Evolutionary conservation across 768 basidiomycete species (phyloP), one percentile per base, ranked within the genome.

Genomic region (Termitomyces sp.): DNA sequence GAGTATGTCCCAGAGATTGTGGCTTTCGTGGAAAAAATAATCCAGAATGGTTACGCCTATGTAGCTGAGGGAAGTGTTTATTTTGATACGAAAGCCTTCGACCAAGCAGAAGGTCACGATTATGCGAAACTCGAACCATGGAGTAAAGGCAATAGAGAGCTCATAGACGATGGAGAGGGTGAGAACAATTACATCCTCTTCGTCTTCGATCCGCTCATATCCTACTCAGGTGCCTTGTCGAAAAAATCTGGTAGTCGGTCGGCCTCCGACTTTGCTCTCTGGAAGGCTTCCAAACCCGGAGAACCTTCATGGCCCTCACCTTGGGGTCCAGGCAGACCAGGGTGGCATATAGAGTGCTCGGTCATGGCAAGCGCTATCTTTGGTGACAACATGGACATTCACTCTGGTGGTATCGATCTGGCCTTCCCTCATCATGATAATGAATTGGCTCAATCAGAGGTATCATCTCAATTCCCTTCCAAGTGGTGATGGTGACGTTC

Each of bases 361-460:
- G 96, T 97, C 32, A 99, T 99, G 96, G 95, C 95, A 16, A 89
- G 85, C 59, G 94, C 88, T 31, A 77, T 98, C 45, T 76, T 98
- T 42, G 96, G 95, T 3, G 81, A 86, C 53, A 88, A 85, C 54
- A 91, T 99, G 85, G 97, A 98, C 70, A 94, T 99, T 57, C 97
- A 99, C 69, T 97, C 94, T 7, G 97, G 97, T 48, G 97, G 97
- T 5, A 86, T 92, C 38, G 97, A 99, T 73, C 77, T 99, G 46
- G 90, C 93, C n/a, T 99, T 99, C 73, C 97, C 97, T 5, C 97
- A 99, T 73, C 97, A 99, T 67, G 96, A 98, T 69, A 99, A 99
- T 68, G 97, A 99, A 73, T 81, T 99, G 64, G 97, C 97, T 0
- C 97, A 99, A 70, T 86, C 92, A 47, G 97, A 98, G 85, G 96